A percentile compares a stretch with the other conserved stretches of the same genome.
Evolutionary conservation across 805 yeast genomes (phyloP).

Genomic region (Saccharomycopsis sp.): DNA sequence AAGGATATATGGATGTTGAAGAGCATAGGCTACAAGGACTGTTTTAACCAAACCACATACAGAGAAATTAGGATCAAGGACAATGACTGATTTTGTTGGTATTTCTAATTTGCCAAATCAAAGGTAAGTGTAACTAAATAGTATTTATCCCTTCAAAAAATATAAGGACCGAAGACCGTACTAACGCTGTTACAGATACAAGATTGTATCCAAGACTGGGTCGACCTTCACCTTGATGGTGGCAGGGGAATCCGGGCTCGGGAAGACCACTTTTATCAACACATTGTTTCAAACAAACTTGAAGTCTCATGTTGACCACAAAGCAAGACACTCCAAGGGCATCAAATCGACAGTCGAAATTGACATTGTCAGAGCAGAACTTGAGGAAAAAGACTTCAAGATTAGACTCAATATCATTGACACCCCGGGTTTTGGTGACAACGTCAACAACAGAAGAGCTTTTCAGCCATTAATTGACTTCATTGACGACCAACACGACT

Average conservation of each 20-base stretch:
- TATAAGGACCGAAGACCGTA: not conserved
- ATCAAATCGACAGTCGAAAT: conserved; percentile 68
- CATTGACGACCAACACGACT: conserved; percentile 85
- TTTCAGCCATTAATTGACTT: conserved; percentile 87
- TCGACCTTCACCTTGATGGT: conserved; percentile 76
- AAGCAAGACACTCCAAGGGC: conserved; percentile 42
- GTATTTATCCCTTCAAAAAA: not conserved
- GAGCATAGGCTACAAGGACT: not conserved
- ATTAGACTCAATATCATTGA: conserved; percentile 77
- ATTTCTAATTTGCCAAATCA: conserved; percentile 70
- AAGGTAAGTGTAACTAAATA: conserved; percentile 36
- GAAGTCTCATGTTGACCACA: conserved; percentile 44
- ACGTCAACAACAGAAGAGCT: conserved; percentile 74
- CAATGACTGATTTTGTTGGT: conserved; percentile 45
- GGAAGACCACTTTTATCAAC: conserved; percentile 86
- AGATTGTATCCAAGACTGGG: conserved; percentile 67
- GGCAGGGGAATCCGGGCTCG: conserved; percentile 88
- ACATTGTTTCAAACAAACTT: conserved; percentile 73
- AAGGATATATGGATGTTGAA: too few relatives aligned
- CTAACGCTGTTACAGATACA: conserved; percentile 39
- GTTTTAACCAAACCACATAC: not conserved
- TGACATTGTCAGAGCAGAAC: conserved; percentile 69
- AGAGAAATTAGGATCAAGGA: not conserved
- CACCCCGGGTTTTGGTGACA: conserved; percentile 93
- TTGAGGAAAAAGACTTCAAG: conserved; percentile 78